These are phyloP conservation scores for Candida tunisiensis DNA, from an alignment of 1,139 yeast species.

Conservation along the genomic window DNA sequence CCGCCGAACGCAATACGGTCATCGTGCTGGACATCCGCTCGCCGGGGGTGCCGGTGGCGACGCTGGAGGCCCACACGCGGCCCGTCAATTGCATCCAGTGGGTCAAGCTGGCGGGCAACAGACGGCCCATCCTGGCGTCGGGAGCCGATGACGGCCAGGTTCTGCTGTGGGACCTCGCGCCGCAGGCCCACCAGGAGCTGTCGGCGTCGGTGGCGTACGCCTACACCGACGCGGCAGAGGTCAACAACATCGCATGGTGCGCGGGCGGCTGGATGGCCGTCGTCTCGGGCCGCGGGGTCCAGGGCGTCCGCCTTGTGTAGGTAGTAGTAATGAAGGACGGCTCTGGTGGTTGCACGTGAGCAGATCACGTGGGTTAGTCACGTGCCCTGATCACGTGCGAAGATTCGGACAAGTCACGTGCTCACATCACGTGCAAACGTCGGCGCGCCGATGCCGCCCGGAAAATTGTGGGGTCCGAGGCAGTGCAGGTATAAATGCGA, in stretches of 20 bases:
- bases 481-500: no score
- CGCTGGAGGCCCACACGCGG: constrained; percentile 49
- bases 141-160: constrained; percentile 92
- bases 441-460: no score
- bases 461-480: no score
- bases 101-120: constrained; percentile 26
- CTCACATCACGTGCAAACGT: no score
- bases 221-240: constrained; percentile 45
- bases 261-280: constrained; percentile 72
- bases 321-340: no score
- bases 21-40: constrained; percentile 69
- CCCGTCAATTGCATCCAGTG: constrained; percentile 62
- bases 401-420: no score
- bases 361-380: no score
- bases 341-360: no score
- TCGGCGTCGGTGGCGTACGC: no score
- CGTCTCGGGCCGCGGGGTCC: constrained; percentile 66
- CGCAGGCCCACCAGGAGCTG: constrained; percentile 19
- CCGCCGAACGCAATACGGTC: constrained; percentile 49
- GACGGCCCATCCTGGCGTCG: constrained; percentile 42
- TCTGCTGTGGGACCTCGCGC: constrained; percentile 59
- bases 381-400: no score
- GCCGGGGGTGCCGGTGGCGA: constrained; percentile 67
- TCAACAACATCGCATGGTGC: constrained; percentile 66
- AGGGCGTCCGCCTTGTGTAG: constrained; percentile 31